Base-by-base conservation (phyloP, 106 monocot genomes). In the Dendrobium catenatum region DNA sequence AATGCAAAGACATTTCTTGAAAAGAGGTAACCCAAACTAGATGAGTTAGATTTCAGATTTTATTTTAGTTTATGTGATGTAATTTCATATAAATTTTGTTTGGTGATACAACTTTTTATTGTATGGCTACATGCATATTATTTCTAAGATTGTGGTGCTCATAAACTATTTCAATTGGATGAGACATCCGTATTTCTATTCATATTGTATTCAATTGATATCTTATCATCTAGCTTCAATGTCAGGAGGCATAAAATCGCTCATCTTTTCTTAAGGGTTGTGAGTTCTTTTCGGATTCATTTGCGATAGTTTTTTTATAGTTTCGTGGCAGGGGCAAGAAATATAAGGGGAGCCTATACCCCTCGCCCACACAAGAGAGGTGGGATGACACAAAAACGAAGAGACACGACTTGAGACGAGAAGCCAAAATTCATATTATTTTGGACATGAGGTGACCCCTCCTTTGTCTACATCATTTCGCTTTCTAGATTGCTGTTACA, bases 1-100 rank as follows among this genome's bases (percentile, higher is more conserved):
- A 99, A 99, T 87, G 95, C 95, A 46, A 99, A 99, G 82, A 99
- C 98, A 47, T 99, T 99, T 85, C 98, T 99, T 79, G 98, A 99
- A 79, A 94, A 94, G 79, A 87, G 94, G 94, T 94, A 85, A 27
- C 33, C 2, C 55, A 68, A 64, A 10, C 68, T 44, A 4, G 1
- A 54, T 75, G 75, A 42, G 18, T 43, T 74, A 15, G 20, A 42
- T 74, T 74, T 44, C 37, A 70, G 11, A 15, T 70, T 3, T 70
- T 15, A 37, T 33, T 33, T 70, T 70, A 70, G 70, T 70, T 29
- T 2, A 70, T 37, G 37, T 33, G 3, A 16, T 37, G 16, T 37
- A 70, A 15, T 70, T 37, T 70, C 4, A 22, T 70, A 37, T 15
- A 70, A 24, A 11, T 70, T 70, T 70, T 70, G 70, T 70, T 70